Base-by-base conservation (phyloP, 73 alveolate genomes). In the Paramecium pentaurelia region DNA sequence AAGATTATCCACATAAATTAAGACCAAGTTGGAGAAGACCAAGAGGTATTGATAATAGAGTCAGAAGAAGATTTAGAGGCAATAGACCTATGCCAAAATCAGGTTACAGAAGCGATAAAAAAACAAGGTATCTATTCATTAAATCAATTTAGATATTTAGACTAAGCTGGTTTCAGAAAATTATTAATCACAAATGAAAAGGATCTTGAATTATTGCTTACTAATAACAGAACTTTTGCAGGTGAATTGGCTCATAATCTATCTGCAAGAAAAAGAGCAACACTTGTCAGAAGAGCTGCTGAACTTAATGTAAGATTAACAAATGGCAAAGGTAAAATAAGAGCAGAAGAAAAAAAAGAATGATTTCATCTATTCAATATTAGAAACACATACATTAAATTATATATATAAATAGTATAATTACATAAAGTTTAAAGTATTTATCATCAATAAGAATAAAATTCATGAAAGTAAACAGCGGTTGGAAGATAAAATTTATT, bases 31-130 rank as follows among this genome's bases (percentile, higher is more conserved):
- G 99, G 99, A 98, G 99, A 95, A 97, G 96, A 96, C 99, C 99
- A 42, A 95, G 97, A 90, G 99, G 99, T 96, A 98, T 98, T 54
- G 99, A 98, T 93, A 94, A 97, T 94, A 95, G 99, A 84, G 98
- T 97, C 96, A 97, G 99, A 95, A 97, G 99, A 92, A 96, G 98
- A 94, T 98, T 95, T 98, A 98, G 98, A 97, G 99, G 99, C 68
- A 94, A 94, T 92, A 92, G 95, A 93, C 97, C 95, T 77, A 73
- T 93, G 95, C 99, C 99, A 71, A 97, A 96, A 95, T 95, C 98
- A 87, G 99, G 99, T 58, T 96, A 95, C 83, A 99, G 99, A 71
- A 86, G 99, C 86, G 97, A 96, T 96, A 97, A 96, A 93, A 96
- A 95, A 96, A 98, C 99, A 37, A 89, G 88, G 94, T 83, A 44